Evolutionary conservation across 2,329 filamentous ascomycete species (phyloP).

Genomic region (Sporothrix brasiliensis): DNA sequence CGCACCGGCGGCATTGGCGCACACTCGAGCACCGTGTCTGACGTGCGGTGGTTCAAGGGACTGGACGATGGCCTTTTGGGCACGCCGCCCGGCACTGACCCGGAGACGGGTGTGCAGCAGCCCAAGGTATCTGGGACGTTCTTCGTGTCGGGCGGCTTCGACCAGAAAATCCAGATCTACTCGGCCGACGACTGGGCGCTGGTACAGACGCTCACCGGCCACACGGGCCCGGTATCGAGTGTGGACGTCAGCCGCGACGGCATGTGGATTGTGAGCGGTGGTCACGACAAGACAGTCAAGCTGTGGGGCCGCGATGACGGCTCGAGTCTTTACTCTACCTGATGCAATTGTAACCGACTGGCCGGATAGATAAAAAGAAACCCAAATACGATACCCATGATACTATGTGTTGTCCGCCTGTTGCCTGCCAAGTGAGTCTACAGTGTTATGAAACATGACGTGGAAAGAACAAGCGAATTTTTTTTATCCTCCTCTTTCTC

Average conservation of each 20-base stretch:
- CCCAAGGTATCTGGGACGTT: slow-evolving; percentile 91
- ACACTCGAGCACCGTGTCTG: slow-evolving; percentile 87
- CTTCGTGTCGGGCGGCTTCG: slow-evolving; percentile 87
- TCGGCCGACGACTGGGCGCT: slow-evolving; percentile 95
- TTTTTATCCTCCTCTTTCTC: slow-evolving; percentile 10
- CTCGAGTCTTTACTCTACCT: slow-evolving; percentile 38
- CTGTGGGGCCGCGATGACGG: slow-evolving; percentile 88
- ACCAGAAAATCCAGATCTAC: slow-evolving; percentile 93
- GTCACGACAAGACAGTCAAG: slow-evolving; percentile 93
- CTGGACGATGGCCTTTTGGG: slow-evolving; percentile 71
- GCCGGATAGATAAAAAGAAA: slow-evolving; percentile 1
- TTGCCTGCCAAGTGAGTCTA: too few relatives aligned
- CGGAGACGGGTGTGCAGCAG: slow-evolving; percentile 61
- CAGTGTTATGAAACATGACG: too few relatives aligned
- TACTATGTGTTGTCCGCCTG: not conserved
- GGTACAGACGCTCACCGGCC: slow-evolving; percentile 83
- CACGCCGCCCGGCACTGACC: slow-evolving; percentile 61
- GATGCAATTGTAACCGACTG: not conserved
- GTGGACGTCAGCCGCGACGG: slow-evolving; percentile 85
- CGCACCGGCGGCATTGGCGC: slow-evolving; percentile 84
- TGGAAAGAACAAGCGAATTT: too few relatives aligned
- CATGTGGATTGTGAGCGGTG: slow-evolving; percentile 91
- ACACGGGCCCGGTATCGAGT: slow-evolving; percentile 89
- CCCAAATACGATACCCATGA: slow-evolving; percentile 28
- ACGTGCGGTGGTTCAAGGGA: slow-evolving; percentile 92